Evolutionary conservation across 2,329 filamentous ascomycete genomes (phyloP), one percentile per base, ranked within the genome.

Genomic region (Exophiala calicioides): DNA sequence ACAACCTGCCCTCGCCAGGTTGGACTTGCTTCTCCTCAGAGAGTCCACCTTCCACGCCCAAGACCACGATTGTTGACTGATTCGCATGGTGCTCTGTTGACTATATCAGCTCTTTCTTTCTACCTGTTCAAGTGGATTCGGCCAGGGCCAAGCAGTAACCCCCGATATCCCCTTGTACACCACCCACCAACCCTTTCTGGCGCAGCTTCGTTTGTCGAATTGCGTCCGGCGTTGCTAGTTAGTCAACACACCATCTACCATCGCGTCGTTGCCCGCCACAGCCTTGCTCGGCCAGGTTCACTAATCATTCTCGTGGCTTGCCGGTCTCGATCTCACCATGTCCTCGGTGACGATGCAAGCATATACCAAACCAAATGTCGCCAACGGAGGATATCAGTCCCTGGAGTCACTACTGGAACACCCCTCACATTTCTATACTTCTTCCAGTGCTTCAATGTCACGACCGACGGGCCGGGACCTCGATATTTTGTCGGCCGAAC

Each of bases 401-500:
- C 50, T 56, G 21, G 34, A 47, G n/a, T 38, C 46, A 20, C 38
- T 56, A 32, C 7, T 56, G 16, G 47, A 53, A 12, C 37, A 56
- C 44, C 50, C 53, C 32, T 20, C 47, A 4, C 31, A 49, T 4
- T 29, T 46, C 24, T 41, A 53, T 6, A 34, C 35, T 10, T 23
- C 38, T 12, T 33, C 50, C 13, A 30, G 31, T 21, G 10, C 21
- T 10, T 6, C 32, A 10, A 9, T 50, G 20, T n/a, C 19, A 15
- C 31, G 34, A 18, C 49, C 52, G 5, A 4, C 24, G 1, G 31
- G 27, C 20, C 47, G 46, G 10, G 48, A 40, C 21, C 32, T 52
- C 6, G 51, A 55, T 8, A 57, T 57, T 18, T 32, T 57, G 12
- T 57, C 54, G 16, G 54, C 54, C 15, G 46, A 48, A 2, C 46